These are phyloP conservation scores for Phyllostachys edulis DNA, from an alignment of 176 grass and related monocot genomes.

Conservation along the genomic window DNA sequence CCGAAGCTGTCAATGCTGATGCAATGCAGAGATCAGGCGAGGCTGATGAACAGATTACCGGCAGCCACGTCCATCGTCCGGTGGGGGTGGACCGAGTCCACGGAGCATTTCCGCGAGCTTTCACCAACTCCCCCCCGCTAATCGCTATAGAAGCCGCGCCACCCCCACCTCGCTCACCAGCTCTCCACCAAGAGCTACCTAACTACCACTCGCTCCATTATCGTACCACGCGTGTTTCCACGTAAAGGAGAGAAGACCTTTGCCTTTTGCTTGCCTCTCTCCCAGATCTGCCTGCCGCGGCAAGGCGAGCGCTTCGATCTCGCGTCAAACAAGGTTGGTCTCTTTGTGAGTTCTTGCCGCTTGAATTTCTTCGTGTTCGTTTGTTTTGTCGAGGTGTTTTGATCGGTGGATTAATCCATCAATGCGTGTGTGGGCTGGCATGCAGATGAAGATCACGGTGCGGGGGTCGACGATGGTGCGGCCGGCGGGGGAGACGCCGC, in stretches of 20 bases:
- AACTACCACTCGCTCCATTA: background rate
- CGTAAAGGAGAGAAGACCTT: background rate
- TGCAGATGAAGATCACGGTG: slow-evolving; percentile 63
- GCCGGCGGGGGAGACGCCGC: slow-evolving; percentile 64
- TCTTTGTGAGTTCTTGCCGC: background rate
- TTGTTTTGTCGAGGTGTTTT: background rate
- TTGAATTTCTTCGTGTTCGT: background rate
- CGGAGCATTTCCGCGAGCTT: background rate
- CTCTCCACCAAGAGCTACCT: slow-evolving; percentile 62
- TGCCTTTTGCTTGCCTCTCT: background rate
- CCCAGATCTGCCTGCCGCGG: slow-evolving; percentile 7
- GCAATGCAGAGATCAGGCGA: background rate
- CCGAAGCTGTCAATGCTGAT: slow-evolving; percentile 23
- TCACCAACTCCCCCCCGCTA: background rate
- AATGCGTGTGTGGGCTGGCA: background rate
- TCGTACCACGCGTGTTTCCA: background rate
- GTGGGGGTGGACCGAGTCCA: slow-evolving; percentile 20
- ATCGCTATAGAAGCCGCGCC: slow-evolving; percentile 38
- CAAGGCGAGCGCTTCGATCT: background rate
- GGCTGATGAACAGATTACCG: too few species aligned
- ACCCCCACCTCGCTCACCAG: slow-evolving; percentile 40
- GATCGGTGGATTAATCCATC: background rate
- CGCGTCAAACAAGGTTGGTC: background rate
- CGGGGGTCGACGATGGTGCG: slow-evolving; percentile 62
- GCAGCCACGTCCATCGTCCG: too few species aligned